Evolutionary conservation across 108 stramenopile genomes (phyloP).

Genomic region (Stephanodiscus triporus): DNA sequence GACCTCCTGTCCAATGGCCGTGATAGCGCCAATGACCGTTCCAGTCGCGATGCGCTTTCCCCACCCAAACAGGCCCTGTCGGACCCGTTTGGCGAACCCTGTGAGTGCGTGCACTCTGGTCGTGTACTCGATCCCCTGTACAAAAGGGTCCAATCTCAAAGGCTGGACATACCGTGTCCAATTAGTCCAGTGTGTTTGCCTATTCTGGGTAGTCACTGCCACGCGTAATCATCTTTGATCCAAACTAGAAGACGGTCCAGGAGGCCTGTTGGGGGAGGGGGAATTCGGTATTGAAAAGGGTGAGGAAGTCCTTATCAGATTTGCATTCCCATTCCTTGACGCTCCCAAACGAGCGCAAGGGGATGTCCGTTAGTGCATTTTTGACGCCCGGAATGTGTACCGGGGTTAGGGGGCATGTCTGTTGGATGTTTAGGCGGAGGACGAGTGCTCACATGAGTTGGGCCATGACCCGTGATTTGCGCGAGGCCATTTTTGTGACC

Average conservation of each 20-base stretch:
- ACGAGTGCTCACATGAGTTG: constrained; percentile 7
- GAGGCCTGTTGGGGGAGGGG: background rate
- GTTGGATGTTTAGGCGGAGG: background rate
- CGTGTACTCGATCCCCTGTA: background rate
- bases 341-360: constrained; percentile 17
- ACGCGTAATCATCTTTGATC: background rate
- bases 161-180: constrained; percentile 4
- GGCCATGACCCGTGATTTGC: constrained; percentile 6
- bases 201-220: background rate
- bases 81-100: background rate
- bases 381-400: constrained; percentile 11
- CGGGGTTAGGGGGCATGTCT: constrained; percentile 2
- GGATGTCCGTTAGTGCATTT: constrained; percentile 18
- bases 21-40: too few species aligned
- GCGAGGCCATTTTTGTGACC: constrained; percentile 15
- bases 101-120: background rate
- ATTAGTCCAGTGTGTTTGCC: constrained; percentile 1
- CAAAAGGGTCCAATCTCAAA: constrained; percentile 3
- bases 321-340: constrained; percentile 17
- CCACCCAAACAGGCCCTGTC: background rate
- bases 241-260: background rate
- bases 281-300: constrained; percentile 19
- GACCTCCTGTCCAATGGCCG: background rate
- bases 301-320: background rate
- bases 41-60: background rate